phyloP scores from a whole-genome alignment of 2,329 filamentous ascomycete species.

The Stemphylium beticola region DNA sequence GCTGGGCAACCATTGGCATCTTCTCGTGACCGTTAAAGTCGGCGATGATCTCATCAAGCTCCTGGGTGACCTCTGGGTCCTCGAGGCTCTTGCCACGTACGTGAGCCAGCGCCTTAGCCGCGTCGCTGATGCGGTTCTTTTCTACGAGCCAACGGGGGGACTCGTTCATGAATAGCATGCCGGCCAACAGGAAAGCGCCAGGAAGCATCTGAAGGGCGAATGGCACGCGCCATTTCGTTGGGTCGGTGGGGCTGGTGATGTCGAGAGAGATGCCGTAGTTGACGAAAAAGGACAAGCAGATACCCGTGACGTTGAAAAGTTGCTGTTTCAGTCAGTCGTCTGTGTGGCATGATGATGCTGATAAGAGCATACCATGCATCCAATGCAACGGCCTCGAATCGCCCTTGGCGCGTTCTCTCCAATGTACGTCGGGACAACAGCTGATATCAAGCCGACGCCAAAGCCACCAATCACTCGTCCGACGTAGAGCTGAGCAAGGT shows the following conservation, averaged over 20 bases:
- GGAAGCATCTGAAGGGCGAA: constrained; percentile 61
- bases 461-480: constrained; percentile 54
- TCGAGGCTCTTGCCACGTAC: constrained; percentile 48
- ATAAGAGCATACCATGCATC: constrained; percentile 34
- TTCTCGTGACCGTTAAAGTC: constrained; percentile 54
- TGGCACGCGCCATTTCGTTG: constrained; percentile 61
- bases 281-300: constrained; percentile 60
- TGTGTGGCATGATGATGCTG: not conserved
- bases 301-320: constrained; percentile 54
- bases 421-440: constrained; percentile 54
- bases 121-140: constrained; percentile 56
- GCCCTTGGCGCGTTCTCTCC: constrained; percentile 55
- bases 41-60: constrained; percentile 52
- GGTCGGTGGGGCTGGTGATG: constrained; percentile 48
- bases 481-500: constrained; percentile 50
- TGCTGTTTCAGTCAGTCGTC: constrained; percentile 22
- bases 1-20: constrained; percentile 47
- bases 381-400: constrained; percentile 48
- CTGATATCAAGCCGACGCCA: constrained; percentile 52
- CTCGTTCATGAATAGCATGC: constrained; percentile 60
- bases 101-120: constrained; percentile 49
- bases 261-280: constrained; percentile 59
- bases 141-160: constrained; percentile 62
- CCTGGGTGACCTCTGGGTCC: constrained; percentile 46
- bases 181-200: constrained; percentile 57